Evolutionary conservation across 148 eudicot genomes (phyloP).

Genomic region (Drosera capensis): DNA sequence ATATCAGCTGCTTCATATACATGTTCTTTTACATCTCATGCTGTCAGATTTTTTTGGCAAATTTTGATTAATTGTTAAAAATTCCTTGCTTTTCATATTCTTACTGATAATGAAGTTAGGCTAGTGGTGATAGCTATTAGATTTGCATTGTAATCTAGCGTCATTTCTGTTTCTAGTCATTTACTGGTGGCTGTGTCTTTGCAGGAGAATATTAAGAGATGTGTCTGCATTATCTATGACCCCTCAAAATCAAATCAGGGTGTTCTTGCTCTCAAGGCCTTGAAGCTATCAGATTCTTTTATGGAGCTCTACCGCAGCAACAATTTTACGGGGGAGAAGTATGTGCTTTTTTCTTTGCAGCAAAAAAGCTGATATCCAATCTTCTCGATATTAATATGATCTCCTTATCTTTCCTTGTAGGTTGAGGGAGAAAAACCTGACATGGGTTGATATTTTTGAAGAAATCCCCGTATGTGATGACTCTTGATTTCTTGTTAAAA

Average conservation of each 20-base stretch:
- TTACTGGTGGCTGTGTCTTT: constrained; percentile 10
- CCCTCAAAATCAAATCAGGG: constrained; percentile 96
- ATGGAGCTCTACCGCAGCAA: constrained; percentile 85
- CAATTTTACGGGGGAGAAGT: constrained; percentile 91
- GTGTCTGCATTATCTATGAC: constrained; percentile 95
- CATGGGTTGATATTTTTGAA: constrained; percentile 95
- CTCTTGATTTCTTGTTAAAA: neutral
- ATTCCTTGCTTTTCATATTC: neutral
- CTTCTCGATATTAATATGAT: neutral
- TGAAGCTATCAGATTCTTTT: constrained; percentile 91
- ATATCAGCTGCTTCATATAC: no score
- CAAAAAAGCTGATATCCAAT: neutral
- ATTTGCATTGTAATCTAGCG: neutral
- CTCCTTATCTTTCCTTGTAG: constrained; percentile 19
- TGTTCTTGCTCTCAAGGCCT: constrained; percentile 74
- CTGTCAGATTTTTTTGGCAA: no score
- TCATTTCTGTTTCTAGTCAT: no score
- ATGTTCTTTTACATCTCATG: no score
- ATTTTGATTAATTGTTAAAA: no score
- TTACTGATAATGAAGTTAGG: neutral
- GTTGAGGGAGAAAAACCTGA: constrained; percentile 88
- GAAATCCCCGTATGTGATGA: constrained; percentile 75
- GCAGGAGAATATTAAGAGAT: constrained; percentile 89
- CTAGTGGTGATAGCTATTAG: neutral
- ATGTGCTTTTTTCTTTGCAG: constrained; percentile 11